These are phyloP conservation scores for Mrakia frigida DNA, from an alignment of 768 basidiomycete species.

Conservation along the genomic window DNA sequence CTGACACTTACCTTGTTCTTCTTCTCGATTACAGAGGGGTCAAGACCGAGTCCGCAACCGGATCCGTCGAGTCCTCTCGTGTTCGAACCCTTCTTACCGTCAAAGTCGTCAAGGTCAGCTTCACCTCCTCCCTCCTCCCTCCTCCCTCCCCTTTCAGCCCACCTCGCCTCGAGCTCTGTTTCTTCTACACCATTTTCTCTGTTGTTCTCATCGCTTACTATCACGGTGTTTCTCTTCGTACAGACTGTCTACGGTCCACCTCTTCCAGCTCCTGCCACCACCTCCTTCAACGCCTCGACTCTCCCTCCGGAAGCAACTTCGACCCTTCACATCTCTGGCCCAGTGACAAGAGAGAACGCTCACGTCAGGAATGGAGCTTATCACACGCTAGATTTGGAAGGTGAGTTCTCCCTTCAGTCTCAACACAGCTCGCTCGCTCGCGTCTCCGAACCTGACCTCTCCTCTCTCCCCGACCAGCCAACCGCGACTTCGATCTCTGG, in stretches of 20 bases:
- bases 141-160: neutral
- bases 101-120: conserved; percentile 62
- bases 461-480: conserved; percentile 46
- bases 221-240: neutral
- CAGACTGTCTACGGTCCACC: conserved; percentile 27
- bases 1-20: neutral
- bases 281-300: conserved; percentile 45
- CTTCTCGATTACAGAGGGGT: conserved; percentile 57
- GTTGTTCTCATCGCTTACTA: neutral
- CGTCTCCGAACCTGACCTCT: neutral
- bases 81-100: conserved; percentile 80
- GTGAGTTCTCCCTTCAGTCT: conserved; percentile 33
- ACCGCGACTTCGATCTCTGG: conserved; percentile 83
- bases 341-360: conserved; percentile 75
- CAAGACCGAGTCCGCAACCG: conserved; percentile 82
- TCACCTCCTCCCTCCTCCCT: neutral
- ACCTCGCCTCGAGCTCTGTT: neutral
- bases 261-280: conserved; percentile 15
- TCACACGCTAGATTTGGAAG: conserved; percentile 89
- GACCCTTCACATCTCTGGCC: conserved; percentile 76
- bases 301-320: conserved; percentile 47
- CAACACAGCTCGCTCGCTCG: neutral
- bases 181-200: no score
- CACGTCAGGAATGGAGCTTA: conserved; percentile 88
- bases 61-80: conserved; percentile 86